Evolutionary conservation across 225 moss, liverwort and hornwort species (phyloP), one percentile per base, ranked within the genome.

Genomic region (Anthoceros angustus): DNA sequence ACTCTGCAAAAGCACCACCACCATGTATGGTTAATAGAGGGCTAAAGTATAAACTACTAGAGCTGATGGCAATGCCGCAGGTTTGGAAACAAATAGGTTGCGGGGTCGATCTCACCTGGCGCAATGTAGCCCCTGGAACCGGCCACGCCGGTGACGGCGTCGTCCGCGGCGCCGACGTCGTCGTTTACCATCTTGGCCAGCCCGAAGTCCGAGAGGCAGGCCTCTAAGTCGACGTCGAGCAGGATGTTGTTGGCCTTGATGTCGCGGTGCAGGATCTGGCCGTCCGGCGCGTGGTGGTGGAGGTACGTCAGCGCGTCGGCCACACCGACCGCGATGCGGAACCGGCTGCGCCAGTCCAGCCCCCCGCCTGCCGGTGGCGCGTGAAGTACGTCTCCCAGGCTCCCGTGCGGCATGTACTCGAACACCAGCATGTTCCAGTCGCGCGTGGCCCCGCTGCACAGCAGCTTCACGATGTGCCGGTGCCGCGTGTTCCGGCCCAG

Each of bases 331-430:
- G 80, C 82, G 26, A 85, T 82, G 9, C 78, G 71, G 42, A 82
- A 79, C 42, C 79, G 74, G 79, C 79, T 82, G 18, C 79, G 79
- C 85, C 85, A 85, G 67, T 82, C 79, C 9, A 85, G 72, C 0
- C 81, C 82, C 66, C 74, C 78, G 2, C 81, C 76, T 41, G 81
- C 81, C 48, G 81, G 78, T 70, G 81, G 78, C 5, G 81, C 78
- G 3, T 84, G 84, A 10, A 84, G 43, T 25, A 94, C 72, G 9
- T 87, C 87, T 0, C 90, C 94, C 6, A 94, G 78, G 73, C 86
- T 90, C 23, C 88, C 90, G 69, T 94, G 90, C 6, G 90, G 87
- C 93, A 94, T 94, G 68, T 94, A 94, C 73, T 94, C 87, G 71
- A 87, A 88, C 0, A 94, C 84, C 49, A 94, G 76, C 38, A 94